Conservation (phyloP, 768 basidiomycete genomes). For the Suillus spraguei region DNA sequence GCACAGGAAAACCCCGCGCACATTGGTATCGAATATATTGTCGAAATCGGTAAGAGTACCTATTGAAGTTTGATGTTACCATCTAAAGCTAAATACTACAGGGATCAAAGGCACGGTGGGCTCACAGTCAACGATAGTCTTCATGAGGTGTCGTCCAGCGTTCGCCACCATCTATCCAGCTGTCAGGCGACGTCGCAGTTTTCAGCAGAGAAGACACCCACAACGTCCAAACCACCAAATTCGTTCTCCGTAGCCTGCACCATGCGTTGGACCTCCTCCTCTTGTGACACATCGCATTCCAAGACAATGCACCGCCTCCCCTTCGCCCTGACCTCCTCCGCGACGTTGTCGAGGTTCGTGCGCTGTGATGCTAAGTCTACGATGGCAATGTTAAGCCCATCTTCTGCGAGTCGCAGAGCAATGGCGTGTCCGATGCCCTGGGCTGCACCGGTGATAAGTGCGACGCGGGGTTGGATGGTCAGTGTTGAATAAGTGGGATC, state of each 20-base stretch:
- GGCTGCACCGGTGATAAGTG: slow-evolving; percentile 45
- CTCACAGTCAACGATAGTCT: slow-evolving; percentile 7
- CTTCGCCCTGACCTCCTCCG: slow-evolving; percentile 23
- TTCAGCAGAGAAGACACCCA: slow-evolving; percentile 16
- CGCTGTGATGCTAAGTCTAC: slow-evolving; percentile 36
- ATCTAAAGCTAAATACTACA: background rate
- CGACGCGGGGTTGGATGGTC: slow-evolving; percentile 25
- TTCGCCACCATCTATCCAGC: slow-evolving; percentile 10
- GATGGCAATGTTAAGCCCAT: slow-evolving; percentile 48
- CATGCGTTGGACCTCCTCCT: slow-evolving; percentile 40
- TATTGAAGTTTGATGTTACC: background rate
- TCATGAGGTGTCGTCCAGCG: slow-evolving; percentile 4
- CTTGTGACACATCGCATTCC: slow-evolving; percentile 40
- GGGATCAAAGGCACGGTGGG: background rate
- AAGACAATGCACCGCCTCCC: slow-evolving; percentile 21
- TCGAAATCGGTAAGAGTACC: slow-evolving; percentile 32
- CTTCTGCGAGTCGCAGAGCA: slow-evolving; percentile 45
- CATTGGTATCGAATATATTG: slow-evolving; percentile 34
- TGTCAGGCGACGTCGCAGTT: background rate
- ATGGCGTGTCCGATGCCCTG: slow-evolving; percentile 52
- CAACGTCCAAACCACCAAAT: slow-evolving; percentile 32
- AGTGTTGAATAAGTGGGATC: background rate
- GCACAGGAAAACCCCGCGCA: slow-evolving; percentile 39
- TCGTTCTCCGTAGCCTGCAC: slow-evolving; percentile 29
- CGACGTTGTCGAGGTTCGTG: slow-evolving; percentile 24